Conservation (phyloP, 805 yeast genomes). For the Teunomyces barrocoloradensis region DNA sequence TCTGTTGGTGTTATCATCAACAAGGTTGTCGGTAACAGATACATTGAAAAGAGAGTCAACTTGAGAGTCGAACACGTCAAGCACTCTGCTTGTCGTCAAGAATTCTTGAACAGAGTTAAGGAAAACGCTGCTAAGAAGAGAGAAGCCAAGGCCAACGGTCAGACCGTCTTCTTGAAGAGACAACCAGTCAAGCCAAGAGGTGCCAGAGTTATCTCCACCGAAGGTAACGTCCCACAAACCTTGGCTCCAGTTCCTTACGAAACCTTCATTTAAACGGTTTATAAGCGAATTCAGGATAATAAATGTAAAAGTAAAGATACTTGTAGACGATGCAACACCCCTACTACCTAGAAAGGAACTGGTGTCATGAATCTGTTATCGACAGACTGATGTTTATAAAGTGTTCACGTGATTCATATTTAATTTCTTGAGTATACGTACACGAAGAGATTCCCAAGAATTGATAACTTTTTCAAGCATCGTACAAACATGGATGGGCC, state of each 20-base stretch:
- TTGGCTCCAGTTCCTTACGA: constrained; percentile 99
- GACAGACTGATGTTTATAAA: too few relatives aligned
- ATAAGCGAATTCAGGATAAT: constrained; percentile 6
- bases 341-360: too few relatives aligned
- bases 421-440: not conserved
- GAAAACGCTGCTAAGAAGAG: constrained; percentile 87
- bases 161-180: constrained; percentile 90
- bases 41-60: constrained; percentile 98
- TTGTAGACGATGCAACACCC: not conserved
- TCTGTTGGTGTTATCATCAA: constrained; percentile 97
- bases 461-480: not conserved
- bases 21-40: constrained; percentile 99
- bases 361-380: too few relatives aligned
- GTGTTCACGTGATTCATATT: constrained; percentile 1
- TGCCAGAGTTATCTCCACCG: constrained; percentile 79
- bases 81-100: constrained; percentile 99
- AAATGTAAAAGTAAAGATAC: constrained; percentile 9
- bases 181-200: constrained; percentile 98
- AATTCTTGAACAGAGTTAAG: constrained; percentile 98
- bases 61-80: constrained; percentile 98
- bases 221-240: constrained; percentile 87
- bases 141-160: constrained; percentile 95
- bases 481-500: not conserved
- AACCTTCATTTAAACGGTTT: constrained; percentile 81
- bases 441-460: not conserved